Percentiles rank a stretch among this genome's conserved stretches.
phyloP scores from a whole-genome alignment of 2,329 filamentous ascomycete genomes.

The Pseudogymnoascus verrucosus region DNA sequence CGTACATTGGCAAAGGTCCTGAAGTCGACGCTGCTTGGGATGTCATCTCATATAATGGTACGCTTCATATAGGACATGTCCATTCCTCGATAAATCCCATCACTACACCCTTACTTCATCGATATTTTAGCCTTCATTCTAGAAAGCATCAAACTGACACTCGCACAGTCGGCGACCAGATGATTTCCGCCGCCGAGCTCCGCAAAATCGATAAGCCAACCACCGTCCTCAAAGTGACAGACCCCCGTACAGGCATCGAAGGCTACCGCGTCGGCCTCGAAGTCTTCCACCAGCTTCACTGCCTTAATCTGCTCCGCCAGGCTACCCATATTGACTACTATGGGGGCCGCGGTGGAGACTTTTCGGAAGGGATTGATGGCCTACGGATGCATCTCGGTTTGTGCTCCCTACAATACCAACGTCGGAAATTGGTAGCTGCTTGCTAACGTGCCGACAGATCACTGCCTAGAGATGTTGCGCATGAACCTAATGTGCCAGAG shows the following conservation, averaged over 20 bases:
- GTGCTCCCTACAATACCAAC: neutral
- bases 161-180: slow-evolving; percentile 48
- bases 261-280: slow-evolving; percentile 50
- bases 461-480: slow-evolving; percentile 46
- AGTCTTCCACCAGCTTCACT: slow-evolving; percentile 33
- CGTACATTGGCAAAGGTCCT: slow-evolving; percentile 47
- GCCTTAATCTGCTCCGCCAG: slow-evolving; percentile 33
- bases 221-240: slow-evolving; percentile 45
- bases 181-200: slow-evolving; percentile 48
- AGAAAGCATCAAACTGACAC: slow-evolving; percentile 9
- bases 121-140: slow-evolving; percentile 13
- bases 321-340: slow-evolving; percentile 45
- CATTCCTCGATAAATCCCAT: slow-evolving; percentile 1
- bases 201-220: slow-evolving; percentile 43
- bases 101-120: neutral
- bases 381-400: slow-evolving; percentile 34
- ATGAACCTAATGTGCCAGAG: slow-evolving; percentile 47
- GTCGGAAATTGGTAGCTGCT: slow-evolving; percentile 3
- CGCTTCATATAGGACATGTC: neutral
- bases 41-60: slow-evolving; percentile 41
- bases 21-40: slow-evolving; percentile 52
- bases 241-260: slow-evolving; percentile 46
- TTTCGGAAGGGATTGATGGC: slow-evolving; percentile 35
- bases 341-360: slow-evolving; percentile 39
- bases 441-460: slow-evolving; percentile 29